A percentile compares a stretch with the other conserved stretches of the same genome.
Conservation (phyloP, 495 filamentous ascomycete genomes). For the Polyplosphaeria fusca region DNA sequence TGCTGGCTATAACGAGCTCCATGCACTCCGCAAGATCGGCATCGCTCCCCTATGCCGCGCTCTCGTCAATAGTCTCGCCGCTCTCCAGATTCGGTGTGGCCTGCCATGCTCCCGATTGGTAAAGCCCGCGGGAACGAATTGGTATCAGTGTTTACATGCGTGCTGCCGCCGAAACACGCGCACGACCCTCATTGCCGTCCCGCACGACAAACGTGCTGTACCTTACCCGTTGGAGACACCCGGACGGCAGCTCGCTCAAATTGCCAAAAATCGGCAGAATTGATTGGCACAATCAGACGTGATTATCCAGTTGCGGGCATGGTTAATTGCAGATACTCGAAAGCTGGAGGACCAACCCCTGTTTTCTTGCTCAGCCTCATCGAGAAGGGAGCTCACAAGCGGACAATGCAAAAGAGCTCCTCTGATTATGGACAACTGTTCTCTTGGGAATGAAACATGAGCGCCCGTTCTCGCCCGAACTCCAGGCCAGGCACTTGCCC, state of each 20-base stretch:
- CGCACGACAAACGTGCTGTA: constrained; percentile 31
- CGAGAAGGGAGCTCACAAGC: too few species aligned
- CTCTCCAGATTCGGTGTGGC: background rate
- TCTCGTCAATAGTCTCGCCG: constrained; percentile 12
- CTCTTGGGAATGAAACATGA: too few species aligned
- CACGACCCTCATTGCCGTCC: constrained; percentile 20
- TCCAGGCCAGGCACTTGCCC: too few species aligned
- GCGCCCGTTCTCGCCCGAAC: too few species aligned
- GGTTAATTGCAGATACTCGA: too few species aligned
- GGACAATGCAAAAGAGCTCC: too few species aligned
- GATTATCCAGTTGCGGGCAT: too few species aligned
- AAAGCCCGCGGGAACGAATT: constrained; percentile 20
- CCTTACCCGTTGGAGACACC: constrained; percentile 14
- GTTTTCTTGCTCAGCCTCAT: too few species aligned
- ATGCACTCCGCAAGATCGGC: constrained; percentile 9
- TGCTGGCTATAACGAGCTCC: background rate
- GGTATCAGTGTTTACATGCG: constrained; percentile 28
- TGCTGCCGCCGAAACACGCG: constrained; percentile 25
- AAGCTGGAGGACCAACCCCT: too few species aligned
- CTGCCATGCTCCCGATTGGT: constrained; percentile 10
- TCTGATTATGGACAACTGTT: too few species aligned
- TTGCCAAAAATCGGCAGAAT: background rate
- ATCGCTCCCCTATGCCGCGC: background rate
- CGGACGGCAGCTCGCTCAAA: constrained; percentile 16
- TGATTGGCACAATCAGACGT: constrained; percentile 15